Percentiles rank a stretch among this genome's conserved stretches.
These are phyloP conservation scores for Myxozyma mucilagina DNA, from an alignment of 805 yeast genomes.

Conservation along the genomic window DNA sequence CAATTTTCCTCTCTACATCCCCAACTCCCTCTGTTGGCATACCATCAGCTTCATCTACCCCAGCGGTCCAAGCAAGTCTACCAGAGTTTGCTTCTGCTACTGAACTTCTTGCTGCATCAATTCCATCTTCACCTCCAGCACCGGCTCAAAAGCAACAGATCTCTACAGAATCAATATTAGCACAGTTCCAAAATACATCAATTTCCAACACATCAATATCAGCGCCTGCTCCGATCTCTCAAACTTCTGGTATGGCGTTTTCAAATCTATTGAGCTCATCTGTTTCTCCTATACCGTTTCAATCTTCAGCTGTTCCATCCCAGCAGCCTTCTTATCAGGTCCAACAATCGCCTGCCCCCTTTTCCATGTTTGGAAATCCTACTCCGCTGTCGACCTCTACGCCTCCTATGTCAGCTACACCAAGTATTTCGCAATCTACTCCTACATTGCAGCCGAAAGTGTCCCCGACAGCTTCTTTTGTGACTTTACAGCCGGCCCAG, in stretches of 20 bases:
- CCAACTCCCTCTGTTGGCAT: conserved; percentile 12
- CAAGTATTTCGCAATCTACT: too few relatives aligned
- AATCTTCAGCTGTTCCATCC: too few relatives aligned
- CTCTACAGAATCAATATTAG: conserved; percentile 11
- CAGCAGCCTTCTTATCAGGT: too few relatives aligned
- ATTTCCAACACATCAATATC: conserved; percentile 3
- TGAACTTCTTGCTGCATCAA: not conserved
- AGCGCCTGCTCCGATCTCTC: not conserved
- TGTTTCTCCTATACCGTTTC: not conserved
- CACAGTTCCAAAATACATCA: conserved; percentile 12
- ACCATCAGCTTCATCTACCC: not conserved
- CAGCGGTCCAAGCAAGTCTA: not conserved
- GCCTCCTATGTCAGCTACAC: too few relatives aligned
- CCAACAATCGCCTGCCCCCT: too few relatives aligned
- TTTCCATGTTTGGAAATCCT: too few relatives aligned
- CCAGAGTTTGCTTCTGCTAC: not conserved
- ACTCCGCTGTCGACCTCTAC: too few relatives aligned
- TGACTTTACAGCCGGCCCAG: not conserved
- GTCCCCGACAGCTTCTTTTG: not conserved
- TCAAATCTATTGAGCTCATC: not conserved
- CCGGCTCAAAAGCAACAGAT: conserved; percentile 7
- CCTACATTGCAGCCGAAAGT: not conserved
- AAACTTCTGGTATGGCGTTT: not conserved
- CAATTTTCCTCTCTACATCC: conserved; percentile 20
- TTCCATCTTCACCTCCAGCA: conserved; percentile 4